These are phyloP conservation scores for Tetrapisispora arboricola DNA, from an alignment of 805 yeast species.

Conservation along the genomic window DNA sequence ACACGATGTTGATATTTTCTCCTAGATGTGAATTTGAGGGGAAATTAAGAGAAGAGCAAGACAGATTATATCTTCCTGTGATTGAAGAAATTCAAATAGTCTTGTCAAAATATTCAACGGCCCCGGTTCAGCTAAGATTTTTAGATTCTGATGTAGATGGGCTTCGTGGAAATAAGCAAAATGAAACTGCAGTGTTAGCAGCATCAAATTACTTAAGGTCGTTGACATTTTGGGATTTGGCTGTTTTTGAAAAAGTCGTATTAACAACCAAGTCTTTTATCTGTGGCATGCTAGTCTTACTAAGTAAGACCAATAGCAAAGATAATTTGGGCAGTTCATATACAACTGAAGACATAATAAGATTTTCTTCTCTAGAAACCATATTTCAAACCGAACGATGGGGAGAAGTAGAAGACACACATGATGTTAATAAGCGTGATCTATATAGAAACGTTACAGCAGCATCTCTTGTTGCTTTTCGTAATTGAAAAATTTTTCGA, in stretches of 20 bases:
- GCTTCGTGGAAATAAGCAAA: constrained; percentile 69
- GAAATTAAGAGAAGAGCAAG: constrained; percentile 65
- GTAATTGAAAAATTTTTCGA: constrained; percentile 3
- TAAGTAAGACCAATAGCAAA: constrained; percentile 28
- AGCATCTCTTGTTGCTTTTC: constrained; percentile 52
- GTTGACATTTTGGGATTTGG: constrained; percentile 66
- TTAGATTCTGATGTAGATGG: constrained; percentile 80
- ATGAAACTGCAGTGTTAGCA: constrained; percentile 44
- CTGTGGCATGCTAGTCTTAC: constrained; percentile 61
- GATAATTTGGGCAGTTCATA: constrained; percentile 23
- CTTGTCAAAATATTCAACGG: constrained; percentile 29
- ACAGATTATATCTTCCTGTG: constrained; percentile 64
- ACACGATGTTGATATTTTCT: constrained; percentile 79
- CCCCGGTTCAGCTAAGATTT: constrained; percentile 37
- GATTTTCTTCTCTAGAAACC: constrained; percentile 71
- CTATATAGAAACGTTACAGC: constrained; percentile 72
- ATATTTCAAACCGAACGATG: constrained; percentile 78
- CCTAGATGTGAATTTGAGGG: constrained; percentile 80
- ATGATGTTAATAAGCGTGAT: constrained; percentile 92
- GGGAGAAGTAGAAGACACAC: constrained; percentile 99
- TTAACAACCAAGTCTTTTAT: constrained; percentile 78
- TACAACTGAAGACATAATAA: constrained; percentile 60
- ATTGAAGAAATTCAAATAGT: constrained; percentile 55
- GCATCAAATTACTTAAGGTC: constrained; percentile 55
- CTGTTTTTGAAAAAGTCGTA: constrained; percentile 85